Evolutionary conservation across 805 yeast species (phyloP).

Genomic region (Brettanomyces custersianus): DNA sequence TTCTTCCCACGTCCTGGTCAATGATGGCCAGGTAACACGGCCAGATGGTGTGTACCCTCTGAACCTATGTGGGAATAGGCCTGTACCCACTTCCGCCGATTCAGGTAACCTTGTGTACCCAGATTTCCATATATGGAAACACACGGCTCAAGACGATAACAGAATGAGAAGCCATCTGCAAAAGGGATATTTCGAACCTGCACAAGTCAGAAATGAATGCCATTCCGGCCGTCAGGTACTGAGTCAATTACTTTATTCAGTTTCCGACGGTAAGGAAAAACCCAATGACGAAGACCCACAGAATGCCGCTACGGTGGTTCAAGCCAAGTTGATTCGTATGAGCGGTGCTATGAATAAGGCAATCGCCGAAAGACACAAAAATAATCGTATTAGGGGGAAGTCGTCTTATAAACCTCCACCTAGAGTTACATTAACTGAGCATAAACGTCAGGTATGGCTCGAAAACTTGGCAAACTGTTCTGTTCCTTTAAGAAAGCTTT

Average conservation of each 20-base stretch:
- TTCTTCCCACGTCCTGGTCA: too few species aligned
- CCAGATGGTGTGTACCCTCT: constrained; percentile 25
- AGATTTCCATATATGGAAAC: constrained; percentile 67
- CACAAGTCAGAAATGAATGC: constrained; percentile 56
- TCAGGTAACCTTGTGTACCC: constrained; percentile 35
- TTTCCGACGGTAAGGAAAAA: background rate
- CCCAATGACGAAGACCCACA: background rate
- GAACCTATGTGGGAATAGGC: constrained; percentile 9
- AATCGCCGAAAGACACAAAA: constrained; percentile 35
- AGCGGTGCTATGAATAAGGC: constrained; percentile 43
- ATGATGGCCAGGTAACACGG: constrained; percentile 17
- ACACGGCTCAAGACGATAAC: constrained; percentile 43
- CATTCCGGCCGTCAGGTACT: constrained; percentile 58
- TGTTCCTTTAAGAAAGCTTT: constrained; percentile 56
- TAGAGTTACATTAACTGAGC: constrained; percentile 82
- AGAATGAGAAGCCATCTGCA: constrained; percentile 49
- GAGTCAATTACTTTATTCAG: constrained; percentile 23
- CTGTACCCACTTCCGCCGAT: background rate
- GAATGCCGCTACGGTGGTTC: constrained; percentile 2
- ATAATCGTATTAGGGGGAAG: constrained; percentile 37
- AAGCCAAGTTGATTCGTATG: constrained; percentile 28
- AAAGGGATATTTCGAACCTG: constrained; percentile 62
- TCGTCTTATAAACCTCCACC: constrained; percentile 74
- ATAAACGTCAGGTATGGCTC: constrained; percentile 79
- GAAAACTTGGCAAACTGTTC: constrained; percentile 63